A percentile compares a stretch with the other conserved stretches of the same genome.
Evolutionary conservation across 495 filamentous ascomycete genomes (phyloP).

Genomic region (Talaromyces trachyspermus): DNA sequence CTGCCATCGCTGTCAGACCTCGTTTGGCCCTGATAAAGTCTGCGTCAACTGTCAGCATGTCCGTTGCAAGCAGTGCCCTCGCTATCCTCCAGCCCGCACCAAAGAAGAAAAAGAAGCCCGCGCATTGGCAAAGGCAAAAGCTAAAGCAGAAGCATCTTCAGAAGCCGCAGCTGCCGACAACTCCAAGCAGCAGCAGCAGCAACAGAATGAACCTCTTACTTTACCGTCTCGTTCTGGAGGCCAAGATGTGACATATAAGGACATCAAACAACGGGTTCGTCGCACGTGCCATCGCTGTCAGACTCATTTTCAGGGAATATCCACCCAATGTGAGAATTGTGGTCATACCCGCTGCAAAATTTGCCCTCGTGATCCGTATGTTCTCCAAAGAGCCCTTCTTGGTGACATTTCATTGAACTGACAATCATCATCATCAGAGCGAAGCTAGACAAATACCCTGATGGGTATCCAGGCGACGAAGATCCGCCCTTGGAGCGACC

Average conservation of each 20-base stretch:
- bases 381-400: neutral
- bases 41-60: slow-evolving; percentile 68
- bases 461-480: slow-evolving; percentile 72
- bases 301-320: slow-evolving; percentile 48
- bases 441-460: slow-evolving; percentile 65
- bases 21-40: slow-evolving; percentile 61
- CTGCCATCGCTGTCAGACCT: slow-evolving; percentile 70
- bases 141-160: slow-evolving; percentile 15
- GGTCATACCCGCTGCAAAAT: slow-evolving; percentile 70
- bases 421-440: too few relatives aligned
- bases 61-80: slow-evolving; percentile 72
- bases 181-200: slow-evolving; percentile 16
- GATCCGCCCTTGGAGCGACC: slow-evolving; percentile 26
- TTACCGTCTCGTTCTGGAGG: slow-evolving; percentile 57
- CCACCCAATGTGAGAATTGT: slow-evolving; percentile 62
- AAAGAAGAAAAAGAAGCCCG: slow-evolving; percentile 30
- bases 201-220: slow-evolving; percentile 36
- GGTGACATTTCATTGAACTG: slow-evolving; percentile 4
- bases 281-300: slow-evolving; percentile 73
- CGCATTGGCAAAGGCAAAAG: slow-evolving; percentile 39
- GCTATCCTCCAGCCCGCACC: slow-evolving; percentile 50
- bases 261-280: slow-evolving; percentile 60
- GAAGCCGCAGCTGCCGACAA: slow-evolving; percentile 11
- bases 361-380: slow-evolving; percentile 78
- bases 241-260: slow-evolving; percentile 62